These are phyloP conservation scores for Raphanus hybrid DNA, from an alignment of 441 rosid genomes.

Conservation along the genomic window DNA sequence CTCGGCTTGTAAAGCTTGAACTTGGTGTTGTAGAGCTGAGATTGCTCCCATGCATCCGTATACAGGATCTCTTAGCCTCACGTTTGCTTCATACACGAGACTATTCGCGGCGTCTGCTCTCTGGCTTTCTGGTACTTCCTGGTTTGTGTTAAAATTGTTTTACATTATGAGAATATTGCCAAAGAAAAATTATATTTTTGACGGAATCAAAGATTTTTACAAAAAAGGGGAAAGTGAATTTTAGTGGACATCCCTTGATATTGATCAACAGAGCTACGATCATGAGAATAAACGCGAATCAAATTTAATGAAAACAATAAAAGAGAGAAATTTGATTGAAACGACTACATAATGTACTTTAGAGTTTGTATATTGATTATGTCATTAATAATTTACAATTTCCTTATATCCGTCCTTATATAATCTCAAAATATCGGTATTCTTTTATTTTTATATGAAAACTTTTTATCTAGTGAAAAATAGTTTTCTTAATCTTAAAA, in stretches of 20 bases:
- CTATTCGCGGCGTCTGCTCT: conserved; percentile 74
- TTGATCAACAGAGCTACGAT: not conserved
- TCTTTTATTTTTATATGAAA: too few relatives aligned
- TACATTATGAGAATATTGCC: not conserved
- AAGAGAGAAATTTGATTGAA: not conserved
- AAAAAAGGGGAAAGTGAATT: not conserved
- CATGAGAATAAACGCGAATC: not conserved
- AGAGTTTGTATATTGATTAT: not conserved
- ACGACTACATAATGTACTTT: too few relatives aligned
- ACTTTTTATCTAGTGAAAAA: too few relatives aligned
- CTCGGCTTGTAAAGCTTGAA: conserved; percentile 70
- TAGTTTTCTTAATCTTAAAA: too few relatives aligned
- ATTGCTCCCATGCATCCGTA: conserved; percentile 85
- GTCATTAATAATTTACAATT: too few relatives aligned
- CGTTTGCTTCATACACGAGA: conserved; percentile 78
- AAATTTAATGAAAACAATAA: not conserved
- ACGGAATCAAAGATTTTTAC: not conserved
- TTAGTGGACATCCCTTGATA: not conserved
- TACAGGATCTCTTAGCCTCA: conserved; percentile 76
- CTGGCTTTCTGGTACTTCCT: conserved; percentile 92
- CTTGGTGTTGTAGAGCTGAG: conserved; percentile 69
- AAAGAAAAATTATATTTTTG: not conserved
- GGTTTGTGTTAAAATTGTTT: conserved; percentile 15
- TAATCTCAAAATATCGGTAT: too few relatives aligned
- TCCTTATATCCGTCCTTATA: too few relatives aligned